Evolutionary conservation across 2,329 filamentous ascomycete genomes (phyloP).

Genomic region (Talaromyces sp.): DNA sequence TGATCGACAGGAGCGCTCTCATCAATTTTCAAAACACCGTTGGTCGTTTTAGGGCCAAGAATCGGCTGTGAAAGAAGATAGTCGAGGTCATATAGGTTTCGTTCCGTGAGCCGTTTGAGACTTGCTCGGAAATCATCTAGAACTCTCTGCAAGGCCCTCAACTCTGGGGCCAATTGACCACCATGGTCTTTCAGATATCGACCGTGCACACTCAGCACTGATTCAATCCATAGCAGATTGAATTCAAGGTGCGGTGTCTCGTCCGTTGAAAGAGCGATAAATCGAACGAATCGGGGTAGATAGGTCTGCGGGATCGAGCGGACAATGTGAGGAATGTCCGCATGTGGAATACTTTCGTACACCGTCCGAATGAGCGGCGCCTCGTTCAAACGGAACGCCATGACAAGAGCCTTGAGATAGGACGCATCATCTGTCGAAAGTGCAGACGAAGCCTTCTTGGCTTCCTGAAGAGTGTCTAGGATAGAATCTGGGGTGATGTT

Average conservation of each 20-base stretch:
- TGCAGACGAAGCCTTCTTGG: constrained; percentile 39
- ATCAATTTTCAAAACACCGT: constrained; percentile 25
- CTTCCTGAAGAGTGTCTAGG: constrained; percentile 60
- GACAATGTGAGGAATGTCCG: constrained; percentile 71
- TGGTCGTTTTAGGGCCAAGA: constrained; percentile 18
- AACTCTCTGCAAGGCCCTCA: constrained; percentile 75
- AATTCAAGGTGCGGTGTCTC: constrained; percentile 92
- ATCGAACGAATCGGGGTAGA: constrained; percentile 75
- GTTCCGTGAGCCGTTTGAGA: constrained; percentile 74
- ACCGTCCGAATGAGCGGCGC: constrained; percentile 73
- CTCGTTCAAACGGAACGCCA: constrained; percentile 96
- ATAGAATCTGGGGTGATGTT: constrained; percentile 86
- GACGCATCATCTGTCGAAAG: constrained; percentile 61
- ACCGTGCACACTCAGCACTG: constrained; percentile 73
- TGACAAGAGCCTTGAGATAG: constrained; percentile 86
- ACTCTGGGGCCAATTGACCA: constrained; percentile 73
- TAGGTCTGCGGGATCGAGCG: constrained; percentile 78
- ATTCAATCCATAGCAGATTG: constrained; percentile 87
- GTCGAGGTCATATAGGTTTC: constrained; percentile 84
- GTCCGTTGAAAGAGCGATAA: constrained; percentile 82
- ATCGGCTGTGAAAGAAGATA: constrained; percentile 61
- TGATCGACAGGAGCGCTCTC: constrained; percentile 20
- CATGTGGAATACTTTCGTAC: constrained; percentile 74
- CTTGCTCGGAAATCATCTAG: constrained; percentile 76
- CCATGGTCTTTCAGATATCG: constrained; percentile 77